These are phyloP conservation scores for Hypoxylon lienhwacheense DNA, from an alignment of 495 filamentous ascomycete species.

Conservation along the genomic window DNA sequence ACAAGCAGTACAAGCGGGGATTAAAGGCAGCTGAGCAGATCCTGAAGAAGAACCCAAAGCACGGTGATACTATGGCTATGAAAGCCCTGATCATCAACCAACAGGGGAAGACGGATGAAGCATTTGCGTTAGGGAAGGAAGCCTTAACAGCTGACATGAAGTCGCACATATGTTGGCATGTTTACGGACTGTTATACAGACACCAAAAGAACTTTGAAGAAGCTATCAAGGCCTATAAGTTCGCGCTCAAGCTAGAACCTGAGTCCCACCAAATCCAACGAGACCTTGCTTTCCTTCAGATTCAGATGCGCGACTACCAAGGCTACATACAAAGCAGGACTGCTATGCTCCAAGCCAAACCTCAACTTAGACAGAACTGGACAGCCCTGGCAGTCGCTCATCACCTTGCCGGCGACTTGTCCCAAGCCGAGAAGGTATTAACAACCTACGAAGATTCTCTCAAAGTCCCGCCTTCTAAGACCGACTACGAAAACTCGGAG, in stretches of 20 bases:
- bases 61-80: conserved; percentile 99
- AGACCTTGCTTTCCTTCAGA: conserved; percentile 87
- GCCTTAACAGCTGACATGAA: conserved; percentile 95
- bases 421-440: conserved; percentile 86
- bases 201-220: conserved; percentile 96
- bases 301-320: conserved; percentile 95
- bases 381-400: conserved; percentile 91
- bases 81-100: conserved; percentile 96
- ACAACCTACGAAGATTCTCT: conserved; percentile 91
- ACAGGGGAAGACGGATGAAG: conserved; percentile 86
- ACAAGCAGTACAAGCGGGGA: conserved; percentile 98
- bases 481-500: conserved; percentile 91
- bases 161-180: conserved; percentile 99
- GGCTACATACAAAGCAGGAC: conserved; percentile 88
- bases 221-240: conserved; percentile 98
- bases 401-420: conserved; percentile 81
- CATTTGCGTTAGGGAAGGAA: conserved; percentile 86
- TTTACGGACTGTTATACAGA: conserved; percentile 93
- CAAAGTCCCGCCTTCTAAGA: conserved; percentile 69
- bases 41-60: conserved; percentile 86
- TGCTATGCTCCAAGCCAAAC: conserved; percentile 79
- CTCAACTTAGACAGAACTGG: conserved; percentile 86
- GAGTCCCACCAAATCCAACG: conserved; percentile 92
- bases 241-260: conserved; percentile 87
- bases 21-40: conserved; percentile 94